Evolutionary conservation across 2,329 filamentous ascomycete genomes (phyloP).

Genomic region (Aureobasidium lini): DNA sequence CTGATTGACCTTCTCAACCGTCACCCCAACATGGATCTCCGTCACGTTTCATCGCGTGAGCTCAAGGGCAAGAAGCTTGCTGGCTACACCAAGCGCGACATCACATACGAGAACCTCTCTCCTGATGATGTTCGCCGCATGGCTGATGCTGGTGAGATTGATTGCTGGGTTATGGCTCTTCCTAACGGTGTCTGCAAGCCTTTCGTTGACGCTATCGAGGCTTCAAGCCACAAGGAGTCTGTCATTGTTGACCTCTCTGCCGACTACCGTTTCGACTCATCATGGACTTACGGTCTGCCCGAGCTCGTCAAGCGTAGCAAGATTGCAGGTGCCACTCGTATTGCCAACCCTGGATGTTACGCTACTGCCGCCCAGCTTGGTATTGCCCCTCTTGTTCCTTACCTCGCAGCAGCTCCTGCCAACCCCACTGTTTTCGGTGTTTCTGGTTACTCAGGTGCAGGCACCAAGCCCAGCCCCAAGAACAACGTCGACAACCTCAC

Average conservation of each 20-base stretch:
- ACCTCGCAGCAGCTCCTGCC: constrained; percentile 55
- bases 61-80: constrained; percentile 77
- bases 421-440: constrained; percentile 82
- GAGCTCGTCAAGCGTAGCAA: constrained; percentile 71
- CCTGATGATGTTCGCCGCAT: constrained; percentile 81
- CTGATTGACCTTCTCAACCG: constrained; percentile 79
- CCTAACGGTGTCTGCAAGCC: constrained; percentile 94
- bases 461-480: constrained; percentile 88
- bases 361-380: constrained; percentile 87
- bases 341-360: constrained; percentile 92
- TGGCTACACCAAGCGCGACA: constrained; percentile 84
- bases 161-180: constrained; percentile 96
- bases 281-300: constrained; percentile 85
- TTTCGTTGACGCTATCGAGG: constrained; percentile 80
- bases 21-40: constrained; percentile 83
- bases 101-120: constrained; percentile 84
- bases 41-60: constrained; percentile 89
- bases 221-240: constrained; percentile 58
- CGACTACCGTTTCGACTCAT: constrained; percentile 81
- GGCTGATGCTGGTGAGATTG: constrained; percentile 75
- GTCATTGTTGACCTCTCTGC: constrained; percentile 92
- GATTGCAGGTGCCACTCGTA: constrained; percentile 71
- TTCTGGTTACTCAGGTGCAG: constrained; percentile 88
- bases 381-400: constrained; percentile 71
- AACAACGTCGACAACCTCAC: constrained; percentile 79